Evolutionary conservation across 805 yeast species (phyloP).

Genomic region (Metschnikowia santaceciliae): DNA sequence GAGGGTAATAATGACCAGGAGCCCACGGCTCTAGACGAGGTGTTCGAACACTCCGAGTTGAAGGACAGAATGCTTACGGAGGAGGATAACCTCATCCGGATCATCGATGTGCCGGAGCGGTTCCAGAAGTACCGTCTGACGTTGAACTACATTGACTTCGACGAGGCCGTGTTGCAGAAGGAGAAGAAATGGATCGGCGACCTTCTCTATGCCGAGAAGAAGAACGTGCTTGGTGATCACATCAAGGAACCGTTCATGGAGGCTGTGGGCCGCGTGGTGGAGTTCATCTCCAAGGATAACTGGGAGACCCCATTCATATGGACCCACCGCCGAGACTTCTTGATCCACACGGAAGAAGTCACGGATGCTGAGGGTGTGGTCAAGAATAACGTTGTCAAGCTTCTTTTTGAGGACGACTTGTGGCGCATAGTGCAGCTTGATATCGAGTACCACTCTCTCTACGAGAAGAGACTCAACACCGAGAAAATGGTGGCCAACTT

Average conservation of each 20-base stretch:
- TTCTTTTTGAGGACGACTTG: conserved; percentile 75
- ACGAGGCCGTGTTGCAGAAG: conserved; percentile 60
- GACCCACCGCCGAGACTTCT: conserved; percentile 90
- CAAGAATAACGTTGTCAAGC: conserved; percentile 41
- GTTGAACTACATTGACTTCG: conserved; percentile 64
- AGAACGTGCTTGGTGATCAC: conserved; percentile 34
- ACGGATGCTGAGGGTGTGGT: conserved; percentile 34
- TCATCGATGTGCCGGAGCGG: conserved; percentile 86
- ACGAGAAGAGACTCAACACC: conserved; percentile 67
- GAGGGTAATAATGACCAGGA: conserved; percentile 52
- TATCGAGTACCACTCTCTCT: conserved; percentile 79
- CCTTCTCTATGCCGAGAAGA: conserved; percentile 56
- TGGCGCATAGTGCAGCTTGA: conserved; percentile 90
- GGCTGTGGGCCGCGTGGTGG: conserved; percentile 69
- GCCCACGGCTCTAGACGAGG: conserved; percentile 70
- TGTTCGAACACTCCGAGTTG: conserved; percentile 91
- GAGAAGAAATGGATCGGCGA: conserved; percentile 83
- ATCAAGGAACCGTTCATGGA: conserved; percentile 53
- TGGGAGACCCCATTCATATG: conserved; percentile 94
- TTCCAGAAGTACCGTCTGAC: conserved; percentile 72
- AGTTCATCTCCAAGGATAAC: conserved; percentile 68
- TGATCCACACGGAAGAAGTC: conserved; percentile 53
- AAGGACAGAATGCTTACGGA: conserved; percentile 89
- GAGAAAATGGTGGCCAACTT: conserved; percentile 53
- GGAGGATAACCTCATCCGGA: conserved; percentile 82